Conservation (phyloP, 176 grass and related monocot species). For the Zizania latifolia region DNA sequence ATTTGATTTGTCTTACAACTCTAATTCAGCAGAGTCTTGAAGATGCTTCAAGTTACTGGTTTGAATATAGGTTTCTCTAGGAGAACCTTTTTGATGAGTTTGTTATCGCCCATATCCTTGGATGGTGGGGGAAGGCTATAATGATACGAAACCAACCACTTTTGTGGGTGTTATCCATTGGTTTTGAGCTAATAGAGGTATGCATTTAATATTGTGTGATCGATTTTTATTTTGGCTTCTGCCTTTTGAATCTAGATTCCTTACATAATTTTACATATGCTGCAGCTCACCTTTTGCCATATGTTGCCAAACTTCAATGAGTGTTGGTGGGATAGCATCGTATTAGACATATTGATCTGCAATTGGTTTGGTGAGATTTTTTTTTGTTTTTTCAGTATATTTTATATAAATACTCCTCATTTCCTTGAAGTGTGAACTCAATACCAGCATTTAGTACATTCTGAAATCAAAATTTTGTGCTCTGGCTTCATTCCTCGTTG, state of each 20-base stretch:
- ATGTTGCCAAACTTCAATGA: slow-evolving; percentile 99
- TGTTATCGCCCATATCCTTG: slow-evolving; percentile 95
- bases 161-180: slow-evolving; percentile 95
- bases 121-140: slow-evolving; percentile 99
- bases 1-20: slow-evolving; percentile 17
- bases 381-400: slow-evolving; percentile 22
- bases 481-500: background rate
- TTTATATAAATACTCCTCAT: background rate
- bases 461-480: background rate
- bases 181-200: slow-evolving; percentile 98
- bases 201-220: background rate
- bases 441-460: background rate
- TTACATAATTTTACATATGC: slow-evolving; percentile 7
- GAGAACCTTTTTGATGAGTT: slow-evolving; percentile 99
- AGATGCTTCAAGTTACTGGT: slow-evolving; percentile 68
- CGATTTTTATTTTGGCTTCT: slow-evolving; percentile 17
- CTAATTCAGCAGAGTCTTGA: background rate
- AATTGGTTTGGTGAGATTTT: slow-evolving; percentile 95
- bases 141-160: slow-evolving; percentile 99
- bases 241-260: slow-evolving; percentile 8
- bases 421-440: background rate
- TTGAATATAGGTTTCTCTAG: slow-evolving; percentile 80
- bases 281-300: slow-evolving; percentile 98
- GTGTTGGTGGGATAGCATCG: slow-evolving; percentile 99
- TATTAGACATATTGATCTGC: slow-evolving; percentile 95